phyloP scores from a whole-genome alignment of 2,329 filamentous ascomycete species.

The Metarhizium humberi region DNA sequence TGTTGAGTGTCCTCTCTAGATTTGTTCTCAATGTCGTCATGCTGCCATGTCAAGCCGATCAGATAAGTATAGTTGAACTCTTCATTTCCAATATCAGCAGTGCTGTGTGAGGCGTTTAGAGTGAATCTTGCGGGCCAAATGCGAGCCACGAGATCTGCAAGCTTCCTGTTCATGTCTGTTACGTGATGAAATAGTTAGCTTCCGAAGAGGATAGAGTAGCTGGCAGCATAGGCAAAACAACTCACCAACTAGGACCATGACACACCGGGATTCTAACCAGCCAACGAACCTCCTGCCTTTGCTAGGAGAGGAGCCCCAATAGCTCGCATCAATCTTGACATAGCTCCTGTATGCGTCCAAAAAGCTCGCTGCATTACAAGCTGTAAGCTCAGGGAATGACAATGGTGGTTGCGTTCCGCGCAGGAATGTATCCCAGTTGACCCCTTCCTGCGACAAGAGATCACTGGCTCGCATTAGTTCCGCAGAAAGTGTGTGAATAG shows the following conservation, averaged over 20 bases:
- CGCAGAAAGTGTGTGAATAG: constrained; percentile 37
- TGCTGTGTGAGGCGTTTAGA: too few species aligned
- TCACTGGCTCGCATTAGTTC: constrained; percentile 40
- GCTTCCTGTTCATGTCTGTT: constrained; percentile 43
- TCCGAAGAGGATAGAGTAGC: not conserved
- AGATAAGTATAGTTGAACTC: constrained; percentile 39
- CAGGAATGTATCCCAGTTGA: constrained; percentile 36
- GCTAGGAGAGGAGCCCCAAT: too few species aligned
- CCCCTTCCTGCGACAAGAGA: constrained; percentile 24
- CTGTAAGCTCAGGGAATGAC: too few species aligned
- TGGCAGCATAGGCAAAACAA: too few species aligned
- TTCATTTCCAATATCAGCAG: too few species aligned
- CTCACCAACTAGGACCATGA: too few species aligned
- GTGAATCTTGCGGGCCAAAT: constrained; percentile 55
- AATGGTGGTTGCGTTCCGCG: not conserved
- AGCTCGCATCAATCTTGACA: too few species aligned
- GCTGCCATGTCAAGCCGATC: constrained; percentile 40
- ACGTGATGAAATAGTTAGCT: not conserved
- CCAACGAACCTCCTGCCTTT: too few species aligned
- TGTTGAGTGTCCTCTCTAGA: constrained; percentile 27
- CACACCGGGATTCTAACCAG: too few species aligned
- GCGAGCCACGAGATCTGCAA: constrained; percentile 41
- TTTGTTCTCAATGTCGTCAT: constrained; percentile 13
- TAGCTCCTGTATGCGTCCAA: too few species aligned
- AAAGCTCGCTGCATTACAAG: too few species aligned